These are phyloP conservation scores for Arctostaphylos glauca DNA, from an alignment of 148 eudicot species.

Conservation along the genomic window DNA sequence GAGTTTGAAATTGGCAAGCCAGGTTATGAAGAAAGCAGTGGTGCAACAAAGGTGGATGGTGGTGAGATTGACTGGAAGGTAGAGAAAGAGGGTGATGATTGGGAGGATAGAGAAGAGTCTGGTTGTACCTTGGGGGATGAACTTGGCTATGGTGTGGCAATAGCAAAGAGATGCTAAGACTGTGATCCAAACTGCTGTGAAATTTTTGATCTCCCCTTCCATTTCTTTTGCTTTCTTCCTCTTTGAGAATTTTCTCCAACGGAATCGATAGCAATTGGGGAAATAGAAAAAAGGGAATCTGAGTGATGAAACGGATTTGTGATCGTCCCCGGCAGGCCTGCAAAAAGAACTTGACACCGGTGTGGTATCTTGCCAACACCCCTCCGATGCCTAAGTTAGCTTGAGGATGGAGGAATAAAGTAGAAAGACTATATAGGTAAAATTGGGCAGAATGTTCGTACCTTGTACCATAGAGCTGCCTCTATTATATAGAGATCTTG, in stretches of 20 bases:
- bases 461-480: too few relatives aligned
- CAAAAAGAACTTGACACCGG: too few relatives aligned
- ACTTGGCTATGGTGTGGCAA: conserved; percentile 26
- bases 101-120: conserved; percentile 34
- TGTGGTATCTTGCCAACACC: too few relatives aligned
- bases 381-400: too few relatives aligned
- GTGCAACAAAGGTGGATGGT: conserved; percentile 33
- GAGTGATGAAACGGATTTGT: too few relatives aligned
- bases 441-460: too few relatives aligned
- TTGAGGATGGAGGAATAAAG: too few relatives aligned
- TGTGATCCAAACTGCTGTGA: conserved; percentile 31
- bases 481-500: too few relatives aligned
- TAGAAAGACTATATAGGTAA: too few relatives aligned
- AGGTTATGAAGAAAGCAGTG: conserved; percentile 36
- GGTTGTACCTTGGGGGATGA: conserved; percentile 24
- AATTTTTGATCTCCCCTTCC: conserved; percentile 35
- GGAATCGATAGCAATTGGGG: too few relatives aligned
- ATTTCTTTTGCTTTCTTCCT: conserved; percentile 3
- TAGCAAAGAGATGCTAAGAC: conserved; percentile 22
- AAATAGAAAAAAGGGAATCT: too few relatives aligned
- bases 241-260: not conserved
- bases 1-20: conserved; percentile 52
- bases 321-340: too few relatives aligned
- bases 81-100: conserved; percentile 26
- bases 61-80: conserved; percentile 35